Base-by-base conservation (phyloP, 1,284 basidiomycete genomes). In the Cutaneotrichosporon sp. region DNA sequence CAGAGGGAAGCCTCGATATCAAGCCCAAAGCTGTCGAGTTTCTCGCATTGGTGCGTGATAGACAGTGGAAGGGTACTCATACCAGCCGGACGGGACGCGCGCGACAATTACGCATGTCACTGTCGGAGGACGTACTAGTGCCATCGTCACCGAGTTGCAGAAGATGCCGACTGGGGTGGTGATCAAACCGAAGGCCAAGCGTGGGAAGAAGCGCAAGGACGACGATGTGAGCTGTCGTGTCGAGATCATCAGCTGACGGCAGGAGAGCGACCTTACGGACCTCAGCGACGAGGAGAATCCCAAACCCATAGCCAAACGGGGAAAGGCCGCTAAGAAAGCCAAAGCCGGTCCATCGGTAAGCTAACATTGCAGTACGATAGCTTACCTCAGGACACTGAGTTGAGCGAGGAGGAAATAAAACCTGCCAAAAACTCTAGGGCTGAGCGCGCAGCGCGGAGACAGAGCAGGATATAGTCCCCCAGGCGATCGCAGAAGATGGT, bases 111-210 rank as follows among this genome's bases (percentile, higher is more conserved):
- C 81, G 57, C 90, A 84, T 79, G 68, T 88, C 47, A 88, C 85
- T 1, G 85, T 91, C 9, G 87, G 86, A 4, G 88, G 89, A 1
- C 78, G 88, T 14, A 90, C 89, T 1, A 86, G 85, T 1, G 88
- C 87, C 4, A 84, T 82, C 56, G 83, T 89, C 3, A 69, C 72
- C 9, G 82, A 87, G 67, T 76, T 90, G 3, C 88, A 89, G 64
- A 76, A 75, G 43, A 70, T 79, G 49, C 70, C 74, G 1, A 61
- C 68, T 4, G 46, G 46, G 2, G 19, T 31, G 6, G n/a, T 20
- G 5, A 22, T 32, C 5, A 48, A 48, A 14, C 19, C 46, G 4
- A 48, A 48, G 46, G 46, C 37, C 5, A 38, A 38, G 37, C 27
- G 48, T 6, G 32, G 37, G 5, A 49, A 49, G 32, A 49, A 49